These are phyloP conservation scores for Paramecium tetraurelia DNA, from an alignment of 73 alveolate species.

Conservation along the genomic window DNA sequence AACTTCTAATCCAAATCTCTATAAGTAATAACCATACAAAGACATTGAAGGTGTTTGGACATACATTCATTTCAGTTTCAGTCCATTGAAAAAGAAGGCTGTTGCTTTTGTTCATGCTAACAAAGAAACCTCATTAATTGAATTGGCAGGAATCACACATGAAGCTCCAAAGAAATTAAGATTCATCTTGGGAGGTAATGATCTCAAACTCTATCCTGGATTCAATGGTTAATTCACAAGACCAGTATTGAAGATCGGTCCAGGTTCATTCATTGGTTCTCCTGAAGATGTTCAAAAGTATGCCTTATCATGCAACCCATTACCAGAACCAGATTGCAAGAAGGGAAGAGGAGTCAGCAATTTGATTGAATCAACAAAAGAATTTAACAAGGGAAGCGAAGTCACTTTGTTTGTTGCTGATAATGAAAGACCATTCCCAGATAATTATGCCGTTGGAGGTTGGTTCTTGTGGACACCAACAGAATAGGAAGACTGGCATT, in stretches of 20 bases:
- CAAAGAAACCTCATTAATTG: not conserved
- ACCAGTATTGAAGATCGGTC: constrained; percentile 36
- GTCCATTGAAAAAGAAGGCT: not conserved
- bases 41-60: constrained; percentile 57
- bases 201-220: constrained; percentile 46
- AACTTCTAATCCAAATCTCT: constrained; percentile 14
- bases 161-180: constrained; percentile 40
- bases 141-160: not conserved
- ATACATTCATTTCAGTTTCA: not conserved
- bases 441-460: constrained; percentile 42
- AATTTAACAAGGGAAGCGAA: constrained; percentile 15
- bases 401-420: constrained; percentile 1
- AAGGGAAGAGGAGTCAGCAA: not conserved
- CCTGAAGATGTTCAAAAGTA: constrained; percentile 13
- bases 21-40: not conserved
- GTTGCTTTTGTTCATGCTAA: constrained; percentile 9
- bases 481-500: not conserved
- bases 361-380: not conserved
- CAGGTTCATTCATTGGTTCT: constrained; percentile 30
- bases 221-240: constrained; percentile 43
- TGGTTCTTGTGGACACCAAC: constrained; percentile 47
- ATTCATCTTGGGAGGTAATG: constrained; percentile 45
- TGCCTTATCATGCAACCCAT: constrained; percentile 33
- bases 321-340: constrained; percentile 27
- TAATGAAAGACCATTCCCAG: constrained; percentile 28